Conservation (phyloP, 2,329 filamentous ascomycete species). For the Talaromyces sp. region DNA sequence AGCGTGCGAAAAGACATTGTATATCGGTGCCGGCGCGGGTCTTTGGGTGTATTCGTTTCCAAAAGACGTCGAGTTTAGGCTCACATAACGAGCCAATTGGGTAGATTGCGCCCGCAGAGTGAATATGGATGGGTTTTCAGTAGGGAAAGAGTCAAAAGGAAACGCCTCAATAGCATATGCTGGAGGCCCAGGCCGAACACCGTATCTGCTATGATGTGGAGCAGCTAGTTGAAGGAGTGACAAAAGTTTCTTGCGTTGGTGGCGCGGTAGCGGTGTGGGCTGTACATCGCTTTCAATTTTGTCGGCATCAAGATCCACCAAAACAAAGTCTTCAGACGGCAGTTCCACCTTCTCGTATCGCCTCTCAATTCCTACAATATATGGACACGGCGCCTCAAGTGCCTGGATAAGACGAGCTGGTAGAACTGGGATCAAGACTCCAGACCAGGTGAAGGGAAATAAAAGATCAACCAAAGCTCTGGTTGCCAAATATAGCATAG, state of each 20-base stretch:
- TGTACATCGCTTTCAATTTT: constrained; percentile 77
- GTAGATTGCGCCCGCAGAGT: constrained; percentile 64
- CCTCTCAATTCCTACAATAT: constrained; percentile 92
- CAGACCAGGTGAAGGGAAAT: constrained; percentile 88
- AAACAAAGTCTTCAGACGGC: constrained; percentile 90
- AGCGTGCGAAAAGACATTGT: constrained; percentile 84
- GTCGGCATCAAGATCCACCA: constrained; percentile 90
- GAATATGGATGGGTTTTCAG: constrained; percentile 78
- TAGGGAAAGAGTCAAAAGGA: constrained; percentile 82
- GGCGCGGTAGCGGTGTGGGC: constrained; percentile 74
- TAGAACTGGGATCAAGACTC: constrained; percentile 87
- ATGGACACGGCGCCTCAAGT: constrained; percentile 90
- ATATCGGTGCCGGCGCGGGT: constrained; percentile 60
- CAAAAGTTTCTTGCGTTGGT: constrained; percentile 82
- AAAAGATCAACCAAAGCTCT: constrained; percentile 79
- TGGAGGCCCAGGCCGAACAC: constrained; percentile 81
- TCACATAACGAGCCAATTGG: constrained; percentile 77
- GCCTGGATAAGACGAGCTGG: constrained; percentile 83
- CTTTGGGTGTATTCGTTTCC: constrained; percentile 56
- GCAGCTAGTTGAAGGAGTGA: constrained; percentile 85
- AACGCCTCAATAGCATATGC: constrained; percentile 90
- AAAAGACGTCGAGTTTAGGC: constrained; percentile 84
- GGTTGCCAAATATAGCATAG: constrained; percentile 91
- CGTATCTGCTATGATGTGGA: constrained; percentile 80
- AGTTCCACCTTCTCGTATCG: constrained; percentile 63